phyloP scores from a whole-genome alignment of 352 stramenopile genomes.

The Elongisporangium prolatum region DNA sequence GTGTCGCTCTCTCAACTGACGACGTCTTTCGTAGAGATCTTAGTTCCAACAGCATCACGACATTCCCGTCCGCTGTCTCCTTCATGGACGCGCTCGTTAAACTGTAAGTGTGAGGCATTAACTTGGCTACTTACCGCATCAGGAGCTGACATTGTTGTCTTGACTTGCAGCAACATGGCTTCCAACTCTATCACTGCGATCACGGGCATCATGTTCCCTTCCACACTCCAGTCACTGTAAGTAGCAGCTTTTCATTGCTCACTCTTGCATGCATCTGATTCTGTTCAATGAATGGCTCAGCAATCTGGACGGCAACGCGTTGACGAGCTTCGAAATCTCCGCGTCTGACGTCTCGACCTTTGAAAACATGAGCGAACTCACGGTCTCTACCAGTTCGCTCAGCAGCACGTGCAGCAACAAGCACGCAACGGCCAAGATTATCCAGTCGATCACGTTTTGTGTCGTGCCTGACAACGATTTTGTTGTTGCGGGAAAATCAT shows the following conservation, averaged over 20 bases:
- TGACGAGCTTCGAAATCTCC: conserved; percentile 46
- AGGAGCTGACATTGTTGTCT: neutral
- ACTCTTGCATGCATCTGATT: conserved; percentile 4
- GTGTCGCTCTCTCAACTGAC: neutral
- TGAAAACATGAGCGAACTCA: conserved; percentile 23
- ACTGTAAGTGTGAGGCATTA: conserved; percentile 29
- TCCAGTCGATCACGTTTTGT: conserved; percentile 32
- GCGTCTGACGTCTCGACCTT: conserved; percentile 38
- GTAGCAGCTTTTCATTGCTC: neutral
- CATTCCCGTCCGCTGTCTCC: conserved; percentile 37
- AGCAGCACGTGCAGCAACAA: conserved; percentile 22
- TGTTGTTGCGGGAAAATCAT: neutral
- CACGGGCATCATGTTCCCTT: conserved; percentile 39
- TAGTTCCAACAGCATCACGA: conserved; percentile 49
- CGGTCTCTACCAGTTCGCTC: conserved; percentile 19
- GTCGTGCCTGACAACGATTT: conserved; percentile 21
- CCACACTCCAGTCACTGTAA: conserved; percentile 37
- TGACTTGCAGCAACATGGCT: conserved; percentile 45
- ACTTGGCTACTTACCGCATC: neutral
- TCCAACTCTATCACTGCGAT: conserved; percentile 52
- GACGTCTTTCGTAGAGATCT: conserved; percentile 37
- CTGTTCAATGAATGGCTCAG: conserved; percentile 6
- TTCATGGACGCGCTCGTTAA: conserved; percentile 39
- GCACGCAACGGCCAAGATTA: conserved; percentile 15
- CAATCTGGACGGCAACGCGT: conserved; percentile 31